phyloP scores from a whole-genome alignment of 306 rosid species.

The barrel medic (Medicago truncatula) region DNA sequence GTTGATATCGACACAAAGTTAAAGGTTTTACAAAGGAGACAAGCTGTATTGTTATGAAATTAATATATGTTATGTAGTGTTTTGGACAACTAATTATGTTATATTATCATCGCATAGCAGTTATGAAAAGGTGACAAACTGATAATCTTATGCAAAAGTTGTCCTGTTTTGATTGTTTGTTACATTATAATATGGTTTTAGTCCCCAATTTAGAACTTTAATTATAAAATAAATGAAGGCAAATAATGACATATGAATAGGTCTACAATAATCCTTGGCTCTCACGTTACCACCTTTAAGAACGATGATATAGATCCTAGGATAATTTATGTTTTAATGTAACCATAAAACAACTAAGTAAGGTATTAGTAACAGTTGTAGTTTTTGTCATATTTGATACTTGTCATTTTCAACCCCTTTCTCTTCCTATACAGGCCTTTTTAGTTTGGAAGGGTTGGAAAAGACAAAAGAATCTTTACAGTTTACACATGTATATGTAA shows the following conservation, averaged over 20 bases:
- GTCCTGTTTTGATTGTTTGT: constrained; percentile 43
- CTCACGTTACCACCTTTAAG: constrained; percentile 37
- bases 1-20: constrained; percentile 51
- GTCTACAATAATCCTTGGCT: constrained; percentile 33
- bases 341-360: constrained; percentile 32
- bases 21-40: constrained; percentile 21
- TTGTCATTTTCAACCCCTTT: constrained; percentile 24
- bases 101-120: constrained; percentile 43
- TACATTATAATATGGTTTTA: constrained; percentile 13
- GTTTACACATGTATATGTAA: neutral
- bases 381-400: constrained; percentile 33
- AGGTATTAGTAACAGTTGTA: constrained; percentile 40
- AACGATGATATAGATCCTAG: constrained; percentile 42
- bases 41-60: constrained; percentile 4
- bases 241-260: constrained; percentile 39
- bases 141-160: constrained; percentile 38
- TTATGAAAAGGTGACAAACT: constrained; percentile 32
- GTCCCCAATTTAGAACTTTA: constrained; percentile 3
- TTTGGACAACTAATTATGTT: constrained; percentile 6
- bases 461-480: constrained; percentile 15
- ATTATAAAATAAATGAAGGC: constrained; percentile 18
- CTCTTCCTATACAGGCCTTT: neutral
- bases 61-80: neutral
- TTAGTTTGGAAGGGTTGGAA: constrained; percentile 6
- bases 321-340: constrained; percentile 20